Base-by-base conservation (phyloP, 2,329 filamentous ascomycete genomes). In the Alternaria ventricosa region DNA sequence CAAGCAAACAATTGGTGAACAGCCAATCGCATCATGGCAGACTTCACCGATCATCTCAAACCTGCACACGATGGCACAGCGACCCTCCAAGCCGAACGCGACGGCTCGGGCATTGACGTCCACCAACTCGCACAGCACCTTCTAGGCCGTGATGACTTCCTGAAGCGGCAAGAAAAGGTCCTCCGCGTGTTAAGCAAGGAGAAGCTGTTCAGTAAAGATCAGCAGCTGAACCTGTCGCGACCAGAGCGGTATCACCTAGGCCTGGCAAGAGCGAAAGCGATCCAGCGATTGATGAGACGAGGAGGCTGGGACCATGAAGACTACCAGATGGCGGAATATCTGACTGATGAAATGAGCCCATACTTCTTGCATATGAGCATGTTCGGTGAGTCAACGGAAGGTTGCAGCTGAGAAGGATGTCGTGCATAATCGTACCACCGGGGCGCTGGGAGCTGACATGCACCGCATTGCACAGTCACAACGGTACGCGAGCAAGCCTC, bases 171-270 rank as follows among this genome's bases (percentile, higher is more conserved):
- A 72, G 72, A 80, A 18, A 81, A 81, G 28, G 80, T 87, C 7
- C 71, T 86, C 1, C 72, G 75, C 5, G 77, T 85, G 5, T 63
- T 87, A 46, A 77, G 82, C 56, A 77, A 77, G 20, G 83, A 87
- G 47, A 81, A 80, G n/a, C 73, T 87, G 9, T 84, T 86, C 72
- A 78, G 76, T 41, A 87, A 87, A 69, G 76, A 79, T 41, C 83
- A 84, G 64, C 84, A 85, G 66, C 75, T 82, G 64, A 86, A 87
- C 61, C 73, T 87, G 18, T 84, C 84, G 22, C 79, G 84, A 20
- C 84, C 84, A 5, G 84, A 86, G 57, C 77, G 84, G 18, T 87
- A 85, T 69, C 83, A 85, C 55, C 79, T 87, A 4, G 85, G 84
- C 5, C 79, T 87, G 18, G 85, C 84, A 11, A 76, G 85, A 61